Evolutionary conservation across 192 early-diverging fungal genomes (phyloP), one percentile per base, ranked within the genome.

Genomic region (Funneliformis mosseae): DNA sequence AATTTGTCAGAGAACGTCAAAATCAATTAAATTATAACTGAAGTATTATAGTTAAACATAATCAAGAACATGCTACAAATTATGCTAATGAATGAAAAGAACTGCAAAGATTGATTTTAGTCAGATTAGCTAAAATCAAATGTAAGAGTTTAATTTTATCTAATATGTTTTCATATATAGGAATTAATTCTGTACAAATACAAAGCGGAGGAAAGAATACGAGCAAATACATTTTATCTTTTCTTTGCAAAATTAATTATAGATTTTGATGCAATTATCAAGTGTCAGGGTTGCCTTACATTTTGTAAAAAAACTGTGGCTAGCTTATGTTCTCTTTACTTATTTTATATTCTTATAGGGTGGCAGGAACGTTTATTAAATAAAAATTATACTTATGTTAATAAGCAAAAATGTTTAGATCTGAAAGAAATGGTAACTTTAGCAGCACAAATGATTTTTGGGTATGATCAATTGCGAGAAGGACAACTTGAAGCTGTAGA

Each of bases 261-360:
- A 23, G 1, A 71, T n/a, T 71, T 71, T 71, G 42, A 71, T 39
- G n/a, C 43, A 71, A 43, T 41, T 43, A 71, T 71, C 1, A 71
- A 41, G 39, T 45, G 23, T 2, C 12, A 41, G 21, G 69, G 8
- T 1, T 71, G 69, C 18, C 18, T 14, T 9, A 0, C 8, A 41
- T 71, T 71, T 71, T 0, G 14, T 9, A 66, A 71, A 9, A 71
- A 45, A 23, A n/a, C 28, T 43, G n/a, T 41, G 7, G 8, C 11
- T 39, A n/a, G 42, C 23, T 21, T 71, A 71, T 71, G 23, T 45
- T 11, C 7, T 18, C 10, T 71, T 0, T 71, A n/a, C 10, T 71
- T 11, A 5, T 41, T 41, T 21, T 71, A 71, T 45, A 3, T 41
- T 7, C 45, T 25, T 45, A 3, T 4, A n/a, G 42, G 23, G 45